Percentiles rank a stretch among this genome's conserved stretches.
Evolutionary conservation across 202 grass and related monocot species (phyloP).

Genomic region (Panicum virgatum): DNA sequence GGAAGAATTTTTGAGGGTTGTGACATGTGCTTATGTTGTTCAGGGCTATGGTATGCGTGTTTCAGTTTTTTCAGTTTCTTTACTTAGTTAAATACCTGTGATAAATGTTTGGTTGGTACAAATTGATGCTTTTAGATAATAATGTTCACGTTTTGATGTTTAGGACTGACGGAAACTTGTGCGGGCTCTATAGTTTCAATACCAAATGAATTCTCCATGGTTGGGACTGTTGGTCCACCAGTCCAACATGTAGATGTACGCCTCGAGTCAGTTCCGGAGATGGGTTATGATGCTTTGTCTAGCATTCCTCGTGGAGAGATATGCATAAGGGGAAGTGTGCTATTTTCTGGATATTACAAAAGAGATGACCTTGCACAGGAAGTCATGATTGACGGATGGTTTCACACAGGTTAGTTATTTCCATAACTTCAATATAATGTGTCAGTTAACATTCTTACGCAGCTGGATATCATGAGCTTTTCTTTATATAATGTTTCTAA

Average conservation of each 20-base stretch:
- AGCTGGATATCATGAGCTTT: background rate
- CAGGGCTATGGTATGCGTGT: conserved; percentile 85
- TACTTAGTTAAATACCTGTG: background rate
- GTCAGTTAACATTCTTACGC: background rate
- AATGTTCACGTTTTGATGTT: conserved; percentile 12
- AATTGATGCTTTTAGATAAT: conserved; percentile 3
- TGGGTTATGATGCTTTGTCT: conserved; percentile 79
- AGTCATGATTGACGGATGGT: conserved; percentile 93
- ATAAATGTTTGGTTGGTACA: background rate
- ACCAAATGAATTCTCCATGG: conserved; percentile 74
- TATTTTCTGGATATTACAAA: conserved; percentile 94
- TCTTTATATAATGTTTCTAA: conserved; percentile 17
- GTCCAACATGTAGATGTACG: conserved; percentile 66
- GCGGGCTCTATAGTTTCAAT: conserved; percentile 72
- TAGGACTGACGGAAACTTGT: conserved; percentile 89
- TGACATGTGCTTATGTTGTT: conserved; percentile 81
- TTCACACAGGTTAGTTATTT: conserved; percentile 84
- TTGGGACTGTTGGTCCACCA: conserved; percentile 83
- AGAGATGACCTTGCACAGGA: conserved; percentile 76
- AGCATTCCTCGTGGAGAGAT: conserved; percentile 69
- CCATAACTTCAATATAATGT: background rate
- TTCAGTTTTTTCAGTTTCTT: conserved; percentile 14
- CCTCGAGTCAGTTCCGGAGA: conserved; percentile 88
- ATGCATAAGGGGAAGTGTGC: conserved; percentile 72
- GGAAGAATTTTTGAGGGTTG: conserved; percentile 89